Evolutionary conservation across 192 early-diverging fungal genomes (phyloP), one percentile per base, ranked within the genome.

Genomic region (Globomyces pollinis-pini): DNA sequence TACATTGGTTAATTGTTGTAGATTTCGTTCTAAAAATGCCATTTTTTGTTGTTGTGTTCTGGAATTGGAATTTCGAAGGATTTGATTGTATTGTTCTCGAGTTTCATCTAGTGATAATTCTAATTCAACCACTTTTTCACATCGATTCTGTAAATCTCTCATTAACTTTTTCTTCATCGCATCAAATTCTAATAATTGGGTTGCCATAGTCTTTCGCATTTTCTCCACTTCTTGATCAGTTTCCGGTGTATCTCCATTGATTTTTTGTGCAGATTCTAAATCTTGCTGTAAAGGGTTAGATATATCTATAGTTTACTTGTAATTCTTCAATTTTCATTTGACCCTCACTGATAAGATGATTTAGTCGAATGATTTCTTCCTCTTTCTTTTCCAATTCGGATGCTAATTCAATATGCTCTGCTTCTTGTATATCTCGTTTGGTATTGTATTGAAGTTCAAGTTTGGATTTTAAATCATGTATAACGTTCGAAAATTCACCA

Each of bases 91-190:
- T 75, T 97, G 88, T 63, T 91, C 90, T n/a, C 93, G 87, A 6
- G 87, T 84, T 60, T 99, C 96, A 63, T 99, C 96, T 52, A 99
- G 76, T 4, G 89, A 86, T 66, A 99, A 90, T 71, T 97, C 96
- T 24, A 98, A 80, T 78, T 99, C 93, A 23, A 99, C 93, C 9
- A 75, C 69, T 83, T 91, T 90, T 69, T 99, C 94, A 74, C 93
- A 96, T 38, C 94, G 86, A 75, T 93, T 89, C 73, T 96, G 91
- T 38, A 99, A 84, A 67, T 98, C 94, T 32, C 89, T 87, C 93
- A 97, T 94, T 61, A 99, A 76, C 36, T 88, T 90, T 84, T 97
- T 94, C 75, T 95, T 95, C 93, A 96, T 96, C 56, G 86, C 84
- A 60, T 99, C 96, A 74, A 94, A 97, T 54, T 99, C 94, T 18